Base-by-base conservation (phyloP, 306 rosid genomes). In the Myrica gale region DNA sequence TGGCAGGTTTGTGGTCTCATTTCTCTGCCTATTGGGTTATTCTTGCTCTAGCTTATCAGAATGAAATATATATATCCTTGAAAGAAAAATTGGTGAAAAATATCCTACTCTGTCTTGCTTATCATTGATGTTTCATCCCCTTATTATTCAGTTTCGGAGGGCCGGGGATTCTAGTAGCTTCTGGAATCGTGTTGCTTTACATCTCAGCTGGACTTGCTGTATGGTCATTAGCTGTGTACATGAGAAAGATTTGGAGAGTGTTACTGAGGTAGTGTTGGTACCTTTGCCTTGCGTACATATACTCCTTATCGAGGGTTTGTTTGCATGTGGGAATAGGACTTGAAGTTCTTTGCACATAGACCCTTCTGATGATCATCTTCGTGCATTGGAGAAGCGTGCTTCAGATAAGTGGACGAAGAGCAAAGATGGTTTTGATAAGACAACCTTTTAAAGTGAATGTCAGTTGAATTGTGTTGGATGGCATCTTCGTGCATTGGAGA, bases 141-240 rank as follows among this genome's bases (percentile, higher is more conserved):
- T 48, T 63, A 56, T 76, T 56, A 17, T 63, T 84, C 93, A 96
- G 98, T 72, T 82, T 89, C 12, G 99, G 94, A 86, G 93, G 88
- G 58, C 86, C 93, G 41, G 89, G 82, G 77, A 37, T 85, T 81
- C 68, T 87, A 21, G 88, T 84, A 58, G 96, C 90, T 21, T 88
- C 90, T 21, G 99, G 99, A 71, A 85, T 96, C 74, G 81, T 21
- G 78, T 83, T 92, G 91, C 97, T 96, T 52, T 96, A 96, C 83
- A 50, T 89, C 77, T 96, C 99, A 79, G 98, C 98, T 39, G 93
- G 99, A 79, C 99, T 96, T 81, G 97, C 98, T 4, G 54, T 96
- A 55, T 96, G 97, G 99, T 96, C 99, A n/a, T 83, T 92, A 76
- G 72, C 65, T 74, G 90, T 96, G 77, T 96, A 92, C 83, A 86